These are phyloP conservation scores for Cairneyella variabilis DNA, from an alignment of 495 filamentous ascomycete species.

Conservation along the genomic window DNA sequence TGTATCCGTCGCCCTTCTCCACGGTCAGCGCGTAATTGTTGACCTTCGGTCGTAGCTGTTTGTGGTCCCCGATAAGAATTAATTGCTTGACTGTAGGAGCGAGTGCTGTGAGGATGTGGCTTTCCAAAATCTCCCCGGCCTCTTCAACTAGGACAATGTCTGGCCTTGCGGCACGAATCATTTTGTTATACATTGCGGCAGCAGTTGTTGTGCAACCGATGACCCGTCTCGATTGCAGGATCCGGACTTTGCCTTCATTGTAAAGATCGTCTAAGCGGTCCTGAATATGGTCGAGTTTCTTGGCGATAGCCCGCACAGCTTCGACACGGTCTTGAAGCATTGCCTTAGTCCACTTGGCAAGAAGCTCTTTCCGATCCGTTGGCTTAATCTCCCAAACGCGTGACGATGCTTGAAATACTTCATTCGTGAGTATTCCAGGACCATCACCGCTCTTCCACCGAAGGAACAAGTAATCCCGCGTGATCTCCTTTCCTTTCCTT, in stretches of 20 bases:
- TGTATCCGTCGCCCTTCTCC: slow-evolving; percentile 62
- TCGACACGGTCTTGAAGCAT: slow-evolving; percentile 47
- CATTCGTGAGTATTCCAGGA: slow-evolving; percentile 39
- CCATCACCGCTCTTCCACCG: slow-evolving; percentile 49
- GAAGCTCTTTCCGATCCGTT: slow-evolving; percentile 30
- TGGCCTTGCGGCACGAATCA: too few species aligned
- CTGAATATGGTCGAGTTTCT: slow-evolving; percentile 35
- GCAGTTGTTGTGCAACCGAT: slow-evolving; percentile 75
- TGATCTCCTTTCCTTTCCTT: slow-evolving; percentile 40
- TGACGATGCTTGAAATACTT: slow-evolving; percentile 21
- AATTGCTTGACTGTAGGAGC: slow-evolving; percentile 57
- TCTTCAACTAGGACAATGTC: slow-evolving; percentile 78
- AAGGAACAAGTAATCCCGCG: slow-evolving; percentile 48
- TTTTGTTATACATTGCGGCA: too few species aligned
- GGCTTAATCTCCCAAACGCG: slow-evolving; percentile 51
- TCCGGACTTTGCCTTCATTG: too few species aligned
- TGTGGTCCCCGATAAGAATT: slow-evolving; percentile 74
- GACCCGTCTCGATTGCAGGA: slow-evolving; percentile 54
- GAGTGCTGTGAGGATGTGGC: slow-evolving; percentile 64
- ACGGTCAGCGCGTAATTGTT: slow-evolving; percentile 54
- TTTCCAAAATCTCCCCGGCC: slow-evolving; percentile 75
- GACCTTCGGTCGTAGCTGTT: slow-evolving; percentile 61
- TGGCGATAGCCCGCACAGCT: slow-evolving; percentile 32
- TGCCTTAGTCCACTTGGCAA: slow-evolving; percentile 43
- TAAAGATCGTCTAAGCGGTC: too few species aligned